A percentile compares a stretch with the other conserved stretches of the same genome.
Conservation (phyloP, 192 early-diverging fungal genomes). For the Haplosporangium gracile region DNA sequence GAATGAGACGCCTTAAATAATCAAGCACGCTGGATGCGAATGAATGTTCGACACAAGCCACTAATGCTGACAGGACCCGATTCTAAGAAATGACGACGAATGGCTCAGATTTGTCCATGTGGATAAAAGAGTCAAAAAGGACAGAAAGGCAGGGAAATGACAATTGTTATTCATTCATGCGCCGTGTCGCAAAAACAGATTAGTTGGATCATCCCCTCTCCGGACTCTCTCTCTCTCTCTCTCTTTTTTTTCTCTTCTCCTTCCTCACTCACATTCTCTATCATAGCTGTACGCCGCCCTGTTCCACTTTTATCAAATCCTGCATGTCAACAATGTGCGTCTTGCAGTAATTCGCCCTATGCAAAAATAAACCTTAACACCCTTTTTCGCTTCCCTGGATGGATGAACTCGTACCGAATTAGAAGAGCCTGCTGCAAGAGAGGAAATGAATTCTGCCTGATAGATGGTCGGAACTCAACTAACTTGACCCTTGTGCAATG, state of each 20-base stretch:
- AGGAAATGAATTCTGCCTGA: constrained; percentile 1
- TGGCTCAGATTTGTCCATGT: no score
- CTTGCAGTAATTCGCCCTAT: not conserved
- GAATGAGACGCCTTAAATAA: no score
- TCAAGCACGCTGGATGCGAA: no score
- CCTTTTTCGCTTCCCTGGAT: not conserved
- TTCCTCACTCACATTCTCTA: no score
- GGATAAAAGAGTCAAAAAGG: no score
- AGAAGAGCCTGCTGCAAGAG: not conserved
- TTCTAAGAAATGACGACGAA: no score
- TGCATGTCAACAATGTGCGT: not conserved
- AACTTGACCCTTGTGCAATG: not conserved
- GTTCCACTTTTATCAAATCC: not conserved
- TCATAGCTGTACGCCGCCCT: not conserved
- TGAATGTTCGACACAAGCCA: no score
- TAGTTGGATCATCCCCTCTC: not conserved
- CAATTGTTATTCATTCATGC: no score
- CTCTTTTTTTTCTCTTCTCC: no score
- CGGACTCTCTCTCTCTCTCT: not conserved
- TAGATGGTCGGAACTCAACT: not conserved
- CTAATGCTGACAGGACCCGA: no score
- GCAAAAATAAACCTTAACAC: not conserved
- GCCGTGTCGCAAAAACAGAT: no score
- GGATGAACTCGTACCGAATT: not conserved
- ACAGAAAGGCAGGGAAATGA: no score